Evolutionary conservation across 2,329 filamentous ascomycete species (phyloP), one percentile per base, ranked within the genome.

Genomic region (Blumeriella jaapii): DNA sequence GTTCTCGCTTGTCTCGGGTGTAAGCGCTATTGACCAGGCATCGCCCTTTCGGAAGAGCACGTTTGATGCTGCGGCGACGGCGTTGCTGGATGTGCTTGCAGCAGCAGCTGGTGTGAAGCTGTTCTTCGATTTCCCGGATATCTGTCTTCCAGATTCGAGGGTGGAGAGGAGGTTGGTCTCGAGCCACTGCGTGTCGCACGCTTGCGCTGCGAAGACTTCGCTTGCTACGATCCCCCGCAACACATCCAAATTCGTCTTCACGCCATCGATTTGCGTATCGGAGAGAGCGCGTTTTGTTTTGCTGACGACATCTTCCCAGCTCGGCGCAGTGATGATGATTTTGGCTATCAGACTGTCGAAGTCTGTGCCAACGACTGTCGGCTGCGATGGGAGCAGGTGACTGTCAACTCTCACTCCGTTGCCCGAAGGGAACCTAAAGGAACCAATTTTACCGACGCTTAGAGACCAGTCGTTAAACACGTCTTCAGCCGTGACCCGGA

Each of bases 371-470:
- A 67, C 54, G 4, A 70, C 52, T 0, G 62, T 55, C 1, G 39
- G 36, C 1, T 56, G 52, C 12, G 58, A 59, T 1, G 55, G 53
- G 17, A 55, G 40, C 3, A 65, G 52, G 6, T 60, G 57, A 0
- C 61, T 63, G 34, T 66, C 63, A 22, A 61, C 61, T 7, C 63
- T 55, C 4, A 64, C 58, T 0, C 74, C 73, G 41, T 74, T 69
- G 1, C 74, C 73, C 1, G 55, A 58, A 0, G 74, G 73, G 3
- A 76, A 65, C 6, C 59, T 55, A 29, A 73, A 70, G 0, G 62
- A 59, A 0, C 59, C 63, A 11, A 78, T 65, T 37, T 72, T 74
- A 22, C 74, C 74, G 29, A 77, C 70, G 20, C 69, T 73, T 2
- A 78, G 55, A 0, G 70, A 61, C 55, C 70, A 77, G 31, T 66